phyloP scores from a whole-genome alignment of 108 stramenopile species.

The Discostella pseudostelligera region DNA sequence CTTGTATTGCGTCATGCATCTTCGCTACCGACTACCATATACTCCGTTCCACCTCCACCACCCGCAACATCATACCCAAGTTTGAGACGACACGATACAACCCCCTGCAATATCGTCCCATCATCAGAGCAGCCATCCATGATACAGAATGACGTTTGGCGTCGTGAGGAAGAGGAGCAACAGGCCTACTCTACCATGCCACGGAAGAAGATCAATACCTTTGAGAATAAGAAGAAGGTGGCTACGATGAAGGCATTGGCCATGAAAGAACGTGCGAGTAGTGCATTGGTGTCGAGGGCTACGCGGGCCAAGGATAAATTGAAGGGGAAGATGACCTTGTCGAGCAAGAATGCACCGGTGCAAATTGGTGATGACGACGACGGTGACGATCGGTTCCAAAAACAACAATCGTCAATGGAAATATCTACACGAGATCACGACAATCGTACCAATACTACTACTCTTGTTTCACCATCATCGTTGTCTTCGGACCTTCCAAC shows the following conservation, averaged over 20 bases:
- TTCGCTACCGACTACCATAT: too few relatives aligned
- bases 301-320: conserved; percentile 1
- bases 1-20: too few relatives aligned
- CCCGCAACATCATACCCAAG: too few relatives aligned
- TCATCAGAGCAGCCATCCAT: too few relatives aligned
- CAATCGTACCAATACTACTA: too few relatives aligned
- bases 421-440: too few relatives aligned
- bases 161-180: conserved; percentile 1
- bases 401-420: neutral
- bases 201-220: neutral
- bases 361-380: neutral
- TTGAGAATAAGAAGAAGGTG: conserved; percentile 9
- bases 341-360: neutral
- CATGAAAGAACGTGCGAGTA: conserved; percentile 9
- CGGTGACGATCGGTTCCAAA: neutral
- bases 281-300: conserved; percentile 4
- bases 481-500: too few relatives aligned
- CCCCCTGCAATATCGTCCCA: too few relatives aligned
- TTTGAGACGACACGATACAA: too few relatives aligned
- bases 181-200: neutral
- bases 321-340: neutral
- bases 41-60: too few relatives aligned
- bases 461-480: too few relatives aligned
- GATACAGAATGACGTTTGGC: neutral
- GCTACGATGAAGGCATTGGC: conserved; percentile 9